A percentile compares a stretch with the other conserved stretches of the same genome.
Conservation (phyloP, 2,329 filamentous ascomycete species). For the Alternaria burnsii region DNA sequence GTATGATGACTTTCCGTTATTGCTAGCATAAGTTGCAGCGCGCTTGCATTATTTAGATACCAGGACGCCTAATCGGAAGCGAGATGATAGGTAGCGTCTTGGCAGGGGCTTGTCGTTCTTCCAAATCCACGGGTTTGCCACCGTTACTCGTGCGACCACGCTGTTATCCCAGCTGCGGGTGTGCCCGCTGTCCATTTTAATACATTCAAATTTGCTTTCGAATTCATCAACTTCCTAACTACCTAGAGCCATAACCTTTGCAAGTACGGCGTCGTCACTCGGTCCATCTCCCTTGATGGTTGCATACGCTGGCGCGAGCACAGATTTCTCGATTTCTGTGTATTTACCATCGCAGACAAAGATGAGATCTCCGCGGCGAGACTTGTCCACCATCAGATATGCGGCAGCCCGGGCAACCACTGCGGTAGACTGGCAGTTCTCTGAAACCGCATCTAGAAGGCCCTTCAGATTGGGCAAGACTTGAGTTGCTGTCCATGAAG, state of each 20-base stretch:
- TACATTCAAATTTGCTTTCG: not conserved
- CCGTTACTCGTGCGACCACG: not conserved
- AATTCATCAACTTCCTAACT: constrained; percentile 5
- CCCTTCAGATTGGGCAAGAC: constrained; percentile 58
- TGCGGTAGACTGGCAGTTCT: constrained; percentile 54
- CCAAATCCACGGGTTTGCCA: not conserved
- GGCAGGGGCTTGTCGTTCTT: not conserved
- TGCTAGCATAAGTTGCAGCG: too few species aligned
- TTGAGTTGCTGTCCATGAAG: constrained; percentile 63
- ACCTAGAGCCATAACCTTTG: constrained; percentile 25
- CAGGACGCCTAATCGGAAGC: not conserved
- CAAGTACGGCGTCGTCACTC: constrained; percentile 33
- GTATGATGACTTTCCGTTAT: not conserved
- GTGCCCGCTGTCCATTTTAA: not conserved
- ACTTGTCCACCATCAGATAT: constrained; percentile 60
- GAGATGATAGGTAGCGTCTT: not conserved
- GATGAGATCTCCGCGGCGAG: constrained; percentile 62
- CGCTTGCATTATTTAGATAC: not conserved
- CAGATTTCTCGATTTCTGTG: constrained; percentile 62
- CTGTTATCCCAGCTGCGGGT: not conserved
- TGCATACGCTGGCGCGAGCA: constrained; percentile 30
- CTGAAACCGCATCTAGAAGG: constrained; percentile 49
- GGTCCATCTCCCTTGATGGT: constrained; percentile 26
- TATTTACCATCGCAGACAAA: constrained; percentile 60
- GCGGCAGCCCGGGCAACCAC: constrained; percentile 61